Conservation (phyloP, 148 eudicot genomes). For the Beta vulgaris region DNA sequence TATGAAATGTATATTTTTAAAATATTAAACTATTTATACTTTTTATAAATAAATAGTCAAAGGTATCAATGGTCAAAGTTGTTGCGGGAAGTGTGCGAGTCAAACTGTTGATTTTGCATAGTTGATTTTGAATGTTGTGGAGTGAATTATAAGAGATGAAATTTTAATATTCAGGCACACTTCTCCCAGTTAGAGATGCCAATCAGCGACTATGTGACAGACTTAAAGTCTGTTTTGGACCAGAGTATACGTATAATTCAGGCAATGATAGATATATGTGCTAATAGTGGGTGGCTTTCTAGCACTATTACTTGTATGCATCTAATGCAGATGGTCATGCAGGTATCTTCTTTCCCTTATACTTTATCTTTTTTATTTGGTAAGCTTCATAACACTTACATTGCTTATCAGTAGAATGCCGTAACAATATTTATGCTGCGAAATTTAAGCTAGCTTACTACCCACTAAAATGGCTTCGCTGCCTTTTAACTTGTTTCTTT, state of each 20-base stretch:
- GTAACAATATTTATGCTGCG: background rate
- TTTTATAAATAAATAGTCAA: too few relatives aligned
- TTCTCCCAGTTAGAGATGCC: slow-evolving; percentile 88
- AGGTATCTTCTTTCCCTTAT: slow-evolving; percentile 39
- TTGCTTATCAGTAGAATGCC: background rate
- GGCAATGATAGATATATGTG: slow-evolving; percentile 99
- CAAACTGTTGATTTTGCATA: too few relatives aligned
- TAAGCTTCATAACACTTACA: background rate
- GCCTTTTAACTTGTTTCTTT: background rate
- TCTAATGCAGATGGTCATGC: slow-evolving; percentile 98
- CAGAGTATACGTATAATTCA: slow-evolving; percentile 95
- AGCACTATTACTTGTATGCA: slow-evolving; percentile 87
- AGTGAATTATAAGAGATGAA: background rate
- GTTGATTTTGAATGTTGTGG: background rate
- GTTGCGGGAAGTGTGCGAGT: too few relatives aligned
- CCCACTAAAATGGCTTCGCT: background rate
- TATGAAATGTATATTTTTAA: too few relatives aligned
- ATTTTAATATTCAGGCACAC: slow-evolving; percentile 73
- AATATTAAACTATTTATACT: too few relatives aligned
- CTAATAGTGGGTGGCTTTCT: slow-evolving; percentile 98
- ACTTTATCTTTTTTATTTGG: background rate
- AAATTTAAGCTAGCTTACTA: background rate
- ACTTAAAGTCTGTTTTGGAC: slow-evolving; percentile 93
- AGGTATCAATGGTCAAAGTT: too few relatives aligned
- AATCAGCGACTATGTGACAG: slow-evolving; percentile 90